Percentiles rank a stretch among this genome's conserved stretches.
phyloP scores from a whole-genome alignment of 345 rosid species.

The Arabidopsis suecica region DNA sequence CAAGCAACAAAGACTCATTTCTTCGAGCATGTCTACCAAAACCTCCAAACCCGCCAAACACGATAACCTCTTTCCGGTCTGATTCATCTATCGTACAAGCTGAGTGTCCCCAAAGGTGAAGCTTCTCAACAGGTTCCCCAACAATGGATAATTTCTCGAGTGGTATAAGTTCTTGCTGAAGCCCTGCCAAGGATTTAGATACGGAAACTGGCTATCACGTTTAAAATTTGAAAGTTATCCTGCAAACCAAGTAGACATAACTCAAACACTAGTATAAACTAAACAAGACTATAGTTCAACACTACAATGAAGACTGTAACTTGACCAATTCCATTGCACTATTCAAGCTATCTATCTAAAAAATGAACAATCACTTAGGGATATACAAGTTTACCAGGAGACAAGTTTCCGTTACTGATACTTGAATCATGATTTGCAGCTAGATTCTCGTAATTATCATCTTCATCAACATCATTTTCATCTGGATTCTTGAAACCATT shows the following conservation, averaged over 20 bases:
- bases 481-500: conserved; percentile 44
- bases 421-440: conserved; percentile 36
- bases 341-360: conserved; percentile 1
- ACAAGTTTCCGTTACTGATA: conserved; percentile 37
- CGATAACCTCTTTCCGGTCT: conserved; percentile 47
- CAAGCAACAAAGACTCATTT: conserved; percentile 67
- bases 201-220: conserved; percentile 71
- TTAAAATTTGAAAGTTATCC: conserved; percentile 57
- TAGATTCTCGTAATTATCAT: conserved; percentile 42
- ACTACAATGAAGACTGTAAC: neutral
- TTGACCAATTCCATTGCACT: neutral
- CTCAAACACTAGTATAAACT: conserved; percentile 23
- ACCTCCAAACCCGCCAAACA: conserved; percentile 97
- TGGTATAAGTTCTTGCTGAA: conserved; percentile 48
- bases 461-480: conserved; percentile 19
- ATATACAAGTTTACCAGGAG: conserved; percentile 46
- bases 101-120: conserved; percentile 91
- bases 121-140: conserved; percentile 79
- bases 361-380: neutral
- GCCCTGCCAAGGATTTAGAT: conserved; percentile 83
- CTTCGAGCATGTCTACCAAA: conserved; percentile 88
- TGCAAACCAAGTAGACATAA: conserved; percentile 60
- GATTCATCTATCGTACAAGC: conserved; percentile 55
- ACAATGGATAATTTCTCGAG: conserved; percentile 48
- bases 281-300: neutral